Percentiles rank a stretch among this genome's conserved stretches.
phyloP scores from a whole-genome alignment of 441 rosid genomes.

The Syzygium syzygioides region DNA sequence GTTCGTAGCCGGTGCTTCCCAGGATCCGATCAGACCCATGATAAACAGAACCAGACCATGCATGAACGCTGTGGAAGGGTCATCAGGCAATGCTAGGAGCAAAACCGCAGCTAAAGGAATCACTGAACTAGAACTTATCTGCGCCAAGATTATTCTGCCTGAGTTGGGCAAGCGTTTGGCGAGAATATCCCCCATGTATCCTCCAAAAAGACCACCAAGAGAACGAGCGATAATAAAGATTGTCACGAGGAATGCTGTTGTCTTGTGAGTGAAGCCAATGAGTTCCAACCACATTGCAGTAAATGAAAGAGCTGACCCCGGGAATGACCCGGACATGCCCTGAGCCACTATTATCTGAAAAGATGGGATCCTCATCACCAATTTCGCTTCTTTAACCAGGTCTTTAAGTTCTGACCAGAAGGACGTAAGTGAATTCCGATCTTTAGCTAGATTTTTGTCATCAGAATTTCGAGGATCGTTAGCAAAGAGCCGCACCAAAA shows the following conservation, averaged over 20 bases:
- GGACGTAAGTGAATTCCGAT: slow-evolving; percentile 27
- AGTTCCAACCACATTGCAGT: slow-evolving; percentile 90
- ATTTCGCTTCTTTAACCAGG: slow-evolving; percentile 48
- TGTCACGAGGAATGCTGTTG: slow-evolving; percentile 55
- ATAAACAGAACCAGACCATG: slow-evolving; percentile 48
- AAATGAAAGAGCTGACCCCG: slow-evolving; percentile 83
- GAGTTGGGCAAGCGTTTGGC: slow-evolving; percentile 53
- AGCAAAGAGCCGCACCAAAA: slow-evolving; percentile 55
- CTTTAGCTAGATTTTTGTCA: slow-evolving; percentile 12
- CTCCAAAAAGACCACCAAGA: slow-evolving; percentile 75
- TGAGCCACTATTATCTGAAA: slow-evolving; percentile 88
- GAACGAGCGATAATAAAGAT: slow-evolving; percentile 56
- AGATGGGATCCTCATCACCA: slow-evolving; percentile 49
- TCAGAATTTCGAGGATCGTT: slow-evolving; percentile 54
- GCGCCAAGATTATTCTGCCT: slow-evolving; percentile 76
- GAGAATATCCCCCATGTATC: slow-evolving; percentile 69
- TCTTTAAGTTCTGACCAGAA: slow-evolving; percentile 50
- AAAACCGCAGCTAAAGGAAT: slow-evolving; percentile 77
- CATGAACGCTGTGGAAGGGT: slow-evolving; percentile 46
- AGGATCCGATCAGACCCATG: slow-evolving; percentile 59
- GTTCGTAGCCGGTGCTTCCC: slow-evolving; percentile 72
- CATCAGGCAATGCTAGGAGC: slow-evolving; percentile 58
- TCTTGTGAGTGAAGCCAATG: slow-evolving; percentile 58
- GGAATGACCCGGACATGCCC: slow-evolving; percentile 73
- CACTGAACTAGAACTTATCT: slow-evolving; percentile 77